Evolutionary conservation across 2,329 filamentous ascomycete genomes (phyloP), one percentile per base, ranked within the genome.

Genomic region (Alternaria arbusti): DNA sequence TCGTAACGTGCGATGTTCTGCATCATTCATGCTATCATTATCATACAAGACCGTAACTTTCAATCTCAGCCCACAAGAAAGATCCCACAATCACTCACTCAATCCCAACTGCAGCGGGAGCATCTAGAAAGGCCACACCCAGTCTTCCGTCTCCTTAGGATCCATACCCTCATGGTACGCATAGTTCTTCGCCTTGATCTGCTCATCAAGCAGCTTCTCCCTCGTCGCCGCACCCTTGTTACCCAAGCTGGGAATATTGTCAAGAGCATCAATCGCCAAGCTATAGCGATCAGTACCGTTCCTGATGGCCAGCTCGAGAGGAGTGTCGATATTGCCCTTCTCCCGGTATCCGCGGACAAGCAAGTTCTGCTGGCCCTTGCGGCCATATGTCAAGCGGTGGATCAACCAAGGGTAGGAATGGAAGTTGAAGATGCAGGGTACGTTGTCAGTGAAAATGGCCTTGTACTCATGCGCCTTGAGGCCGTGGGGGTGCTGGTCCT

Each of bases 291-390:
- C 91, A 0, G 91, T 91, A 72, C 90, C 85, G 80, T 94, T 94
- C 63, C 91, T 86, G 75, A 94, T 92, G 26, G 91, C 91, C 67
- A 94, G 82, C 80, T 93, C 91, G 20, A 94, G 87, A 1, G 91
- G 91, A 0, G 91, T 94, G 76, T 94, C 90, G 70, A 94, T 94
- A 78, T 94, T 94, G 50, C 91, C 91, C 85, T 94, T 94, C 83
- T 94, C 91, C 74, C 87, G 89, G 83, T 94, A 94, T 1, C 91
- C 91, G 30, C 89, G 85, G n/a, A 94, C 91, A 71, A 92, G 88
- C 66, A 94, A 79, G 79, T 91, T 89, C 49, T 84, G 77, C 77
- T 86, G 87, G 6, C 90, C 91, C 2, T 88, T 89, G 1, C 91
- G 88, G 82, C 91, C 90, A 82, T 93, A 94, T 1, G 90, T 91